Base-by-base conservation (phyloP, 331 rosid species). In the Spiraea crenata region DNA sequence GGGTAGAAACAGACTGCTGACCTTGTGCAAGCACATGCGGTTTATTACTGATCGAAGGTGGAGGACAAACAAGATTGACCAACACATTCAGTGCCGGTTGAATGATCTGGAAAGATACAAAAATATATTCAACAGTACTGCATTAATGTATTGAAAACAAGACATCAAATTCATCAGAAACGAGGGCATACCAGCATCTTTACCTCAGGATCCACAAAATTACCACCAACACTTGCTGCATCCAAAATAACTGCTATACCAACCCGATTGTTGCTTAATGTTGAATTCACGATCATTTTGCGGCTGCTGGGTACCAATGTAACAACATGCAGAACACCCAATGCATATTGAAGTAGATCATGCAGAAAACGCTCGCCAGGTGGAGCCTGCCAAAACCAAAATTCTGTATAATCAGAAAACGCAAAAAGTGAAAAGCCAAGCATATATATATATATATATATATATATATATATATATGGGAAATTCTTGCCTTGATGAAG, bases 11-110 rank as follows among this genome's bases (percentile, higher is more conserved):
- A 69, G 81, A 82, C 78, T 85, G 97, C 79, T 79, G 92, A 74
- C 97, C 87, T 81, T 89, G 98, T 52, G 85, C 50, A 71, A 66
- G 74, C 65, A 82, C 56, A 64, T 95, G 75, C 1, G 97, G 95
- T 77, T 89, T 95, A 77, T 86, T 89, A 81, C 99, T 91, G 85
- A 95, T 89, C 69, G 99, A 91, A 75, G 99, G 99, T 41, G 99
- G 98, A 55, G 99, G 98, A 51, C 99, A 95, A 57, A 91, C 99
- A 59, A 95, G 98, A 76, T 95, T 95, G 79, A 91, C 96, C 59
- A 95, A 77, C 72, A 95, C 98, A 85, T 88, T 89, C 65, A 95
- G 69, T 42, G 99, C 98, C 4, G 99, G 96, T 67, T 91, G 99
- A 77, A 91, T 95, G 76, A 95, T 95, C 99, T 95, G 96, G 76